Evolutionary conservation across 257 asterid species (phyloP), one percentile per base, ranked within the genome.

Genomic region (Mentha longifolia): DNA sequence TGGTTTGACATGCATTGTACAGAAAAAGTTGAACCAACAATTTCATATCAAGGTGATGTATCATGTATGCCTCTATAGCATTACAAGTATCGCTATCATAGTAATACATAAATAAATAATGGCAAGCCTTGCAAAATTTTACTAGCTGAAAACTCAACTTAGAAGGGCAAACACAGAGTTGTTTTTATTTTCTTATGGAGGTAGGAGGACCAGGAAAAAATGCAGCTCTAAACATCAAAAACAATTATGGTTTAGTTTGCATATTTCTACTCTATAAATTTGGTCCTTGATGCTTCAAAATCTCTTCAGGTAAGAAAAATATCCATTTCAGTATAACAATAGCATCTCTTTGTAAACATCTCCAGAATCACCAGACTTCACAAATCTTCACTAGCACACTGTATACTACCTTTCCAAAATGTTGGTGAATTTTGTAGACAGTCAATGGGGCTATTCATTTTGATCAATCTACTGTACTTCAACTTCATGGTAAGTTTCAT

Each of bases 1-100:
- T 47, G 76, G 71, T 51, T 20, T 41, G 60, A 47, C 68, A 28
- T 15, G 41, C 22, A 47, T 57, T 50, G 49, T 20, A 17, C 19
- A 57, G 72, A 64, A 63, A 50, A 56, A 30, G 55, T 10, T 20
- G n/a, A 25, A 43, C 14, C 25, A 71, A 42, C 9, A 51, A 49
- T 68, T 49, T 33, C 62, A 62, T 22, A 37, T 46, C 31, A 22
- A 66, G 68, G 37, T 19, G 17, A 30, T 30, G 22, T 54, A 42
- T 35, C 19, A 42, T 58, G 70, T 35, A 35, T 35, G 39, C 39
- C 39, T 70, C 31, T 17, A 10, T 22, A 15, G 4, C 16, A 50
- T 16, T 35, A 16, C 49, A 30, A 49, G 33, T 54, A 14, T 30
- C 63, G 6, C 11, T 57, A 30, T 55, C 22, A 16, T 11, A 55